Conservation (phyloP, 1,284 basidiomycete genomes). For the Pyrrhoderma noxium region DNA sequence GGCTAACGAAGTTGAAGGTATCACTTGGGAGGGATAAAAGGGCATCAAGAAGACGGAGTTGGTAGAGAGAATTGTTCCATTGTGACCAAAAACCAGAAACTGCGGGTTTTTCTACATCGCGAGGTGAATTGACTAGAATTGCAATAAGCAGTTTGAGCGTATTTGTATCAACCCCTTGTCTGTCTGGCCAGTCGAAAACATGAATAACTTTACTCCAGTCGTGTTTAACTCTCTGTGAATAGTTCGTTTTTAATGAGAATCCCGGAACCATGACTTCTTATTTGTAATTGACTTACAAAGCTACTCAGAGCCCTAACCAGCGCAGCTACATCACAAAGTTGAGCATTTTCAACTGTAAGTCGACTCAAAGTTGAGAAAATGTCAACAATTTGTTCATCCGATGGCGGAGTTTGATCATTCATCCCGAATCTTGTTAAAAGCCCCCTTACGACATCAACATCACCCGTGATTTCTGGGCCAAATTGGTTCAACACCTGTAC, state of each 20-base stretch:
- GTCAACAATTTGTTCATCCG: constrained; percentile 61
- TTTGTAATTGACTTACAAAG: constrained; percentile 57
- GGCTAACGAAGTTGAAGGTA: constrained; percentile 83
- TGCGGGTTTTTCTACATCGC: constrained; percentile 64
- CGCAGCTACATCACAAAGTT: constrained; percentile 69
- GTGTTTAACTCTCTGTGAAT: constrained; percentile 47
- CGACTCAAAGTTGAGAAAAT: constrained; percentile 59
- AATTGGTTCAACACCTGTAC: constrained; percentile 69
- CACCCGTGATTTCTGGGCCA: constrained; percentile 68
- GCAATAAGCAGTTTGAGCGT: constrained; percentile 78
- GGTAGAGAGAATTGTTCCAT: constrained; percentile 84
- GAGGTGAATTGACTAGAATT: constrained; percentile 65
- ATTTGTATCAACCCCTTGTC: constrained; percentile 74
- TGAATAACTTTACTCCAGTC: constrained; percentile 78
- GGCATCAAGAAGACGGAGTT: constrained; percentile 82
- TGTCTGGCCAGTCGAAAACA: constrained; percentile 71
- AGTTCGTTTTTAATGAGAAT: too few species aligned
- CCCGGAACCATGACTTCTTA: too few species aligned
- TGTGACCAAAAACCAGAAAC: constrained; percentile 75
- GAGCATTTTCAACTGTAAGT: constrained; percentile 60
- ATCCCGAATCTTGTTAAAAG: constrained; percentile 68
- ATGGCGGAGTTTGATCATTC: constrained; percentile 59
- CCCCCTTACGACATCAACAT: constrained; percentile 60
- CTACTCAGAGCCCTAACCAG: constrained; percentile 63
- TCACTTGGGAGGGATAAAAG: constrained; percentile 84